These are phyloP conservation scores for Hanseniaspora occidentalis DNA, from an alignment of 805 yeast genomes.

Conservation along the genomic window DNA sequence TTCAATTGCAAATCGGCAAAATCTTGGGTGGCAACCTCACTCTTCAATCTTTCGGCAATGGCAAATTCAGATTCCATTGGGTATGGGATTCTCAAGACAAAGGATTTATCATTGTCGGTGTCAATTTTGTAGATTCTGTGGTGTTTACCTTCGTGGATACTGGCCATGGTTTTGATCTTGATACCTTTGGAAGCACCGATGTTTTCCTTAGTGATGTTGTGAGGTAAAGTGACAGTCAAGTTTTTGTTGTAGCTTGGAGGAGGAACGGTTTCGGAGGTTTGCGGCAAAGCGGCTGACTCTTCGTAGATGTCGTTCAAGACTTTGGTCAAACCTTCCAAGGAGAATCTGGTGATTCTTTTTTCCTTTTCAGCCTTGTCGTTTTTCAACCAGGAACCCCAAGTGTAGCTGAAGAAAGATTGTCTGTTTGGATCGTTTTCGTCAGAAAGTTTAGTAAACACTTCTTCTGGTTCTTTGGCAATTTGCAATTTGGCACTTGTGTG, in stretches of 20 bases:
- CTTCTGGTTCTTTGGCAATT: conserved; percentile 17
- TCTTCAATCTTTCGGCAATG: conserved; percentile 55
- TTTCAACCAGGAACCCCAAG: conserved; percentile 93
- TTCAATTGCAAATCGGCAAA: conserved; percentile 55
- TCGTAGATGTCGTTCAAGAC: conserved; percentile 34
- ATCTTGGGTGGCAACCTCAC: conserved; percentile 92
- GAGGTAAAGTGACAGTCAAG: conserved; percentile 32
- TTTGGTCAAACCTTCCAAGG: conserved; percentile 60
- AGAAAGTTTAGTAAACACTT: conserved; percentile 37
- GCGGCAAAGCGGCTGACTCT: conserved; percentile 26
- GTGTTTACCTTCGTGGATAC: conserved; percentile 90
- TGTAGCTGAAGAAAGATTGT: conserved; percentile 65
- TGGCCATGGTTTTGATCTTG: conserved; percentile 56
- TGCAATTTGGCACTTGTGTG: conserved; percentile 2
- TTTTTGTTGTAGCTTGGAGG: conserved; percentile 30
- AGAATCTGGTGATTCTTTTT: conserved; percentile 68
- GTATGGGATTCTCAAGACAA: conserved; percentile 80
- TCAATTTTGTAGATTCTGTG: conserved; percentile 73
- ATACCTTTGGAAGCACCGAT: conserved; percentile 32
- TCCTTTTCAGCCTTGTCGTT: conserved; percentile 66
- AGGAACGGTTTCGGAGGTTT: conserved; percentile 18
- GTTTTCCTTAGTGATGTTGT: conserved; percentile 32
- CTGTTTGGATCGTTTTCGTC: conserved; percentile 58
- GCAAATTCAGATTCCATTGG: conserved; percentile 53
- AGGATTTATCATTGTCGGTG: conserved; percentile 41